A percentile compares a stretch with the other conserved stretches of the same genome.
Conservation (phyloP, 352 stramenopile species). For the Pythium myriotylum region DNA sequence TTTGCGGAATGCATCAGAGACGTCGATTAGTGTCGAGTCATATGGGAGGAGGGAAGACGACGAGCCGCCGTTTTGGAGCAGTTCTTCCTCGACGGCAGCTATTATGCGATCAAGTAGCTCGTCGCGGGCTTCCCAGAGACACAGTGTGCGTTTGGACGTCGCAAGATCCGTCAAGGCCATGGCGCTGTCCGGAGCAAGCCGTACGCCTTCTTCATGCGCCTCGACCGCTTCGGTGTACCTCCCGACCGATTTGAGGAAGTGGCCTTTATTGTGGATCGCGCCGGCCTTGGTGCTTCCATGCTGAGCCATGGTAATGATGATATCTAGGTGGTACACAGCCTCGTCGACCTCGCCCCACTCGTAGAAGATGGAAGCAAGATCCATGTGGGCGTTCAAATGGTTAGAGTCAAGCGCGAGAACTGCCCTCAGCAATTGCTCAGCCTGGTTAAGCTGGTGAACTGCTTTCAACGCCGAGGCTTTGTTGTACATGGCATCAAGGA, state of each 20-base stretch:
- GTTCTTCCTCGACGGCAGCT: slow-evolving; percentile 18
- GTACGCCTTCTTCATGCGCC: slow-evolving; percentile 45
- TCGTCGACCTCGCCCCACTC: slow-evolving; percentile 35
- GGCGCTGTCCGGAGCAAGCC: slow-evolving; percentile 33
- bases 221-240: slow-evolving; percentile 40
- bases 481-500: slow-evolving; percentile 64
- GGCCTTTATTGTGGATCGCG: slow-evolving; percentile 74
- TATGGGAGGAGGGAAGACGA: slow-evolving; percentile 57
- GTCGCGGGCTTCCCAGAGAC: slow-evolving; percentile 58
- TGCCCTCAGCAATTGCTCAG: slow-evolving; percentile 38
- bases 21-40: slow-evolving; percentile 61
- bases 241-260: slow-evolving; percentile 62
- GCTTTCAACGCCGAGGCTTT: slow-evolving; percentile 61
- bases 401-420: slow-evolving; percentile 48
- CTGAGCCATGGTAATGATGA: slow-evolving; percentile 30
- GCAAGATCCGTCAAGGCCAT: slow-evolving; percentile 55
- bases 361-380: slow-evolving; percentile 61
- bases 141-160: slow-evolving; percentile 55
- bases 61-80: slow-evolving; percentile 7
- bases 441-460: slow-evolving; percentile 38
- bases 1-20: slow-evolving; percentile 56
- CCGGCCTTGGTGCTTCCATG: slow-evolving; percentile 20
- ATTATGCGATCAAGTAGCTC: slow-evolving; percentile 51
- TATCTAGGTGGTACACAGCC: slow-evolving; percentile 52
- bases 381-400: slow-evolving; percentile 47